Evolutionary conservation across 2,329 filamentous ascomycete genomes (phyloP).

Genomic region (Teratosphaeria zuluensis): DNA sequence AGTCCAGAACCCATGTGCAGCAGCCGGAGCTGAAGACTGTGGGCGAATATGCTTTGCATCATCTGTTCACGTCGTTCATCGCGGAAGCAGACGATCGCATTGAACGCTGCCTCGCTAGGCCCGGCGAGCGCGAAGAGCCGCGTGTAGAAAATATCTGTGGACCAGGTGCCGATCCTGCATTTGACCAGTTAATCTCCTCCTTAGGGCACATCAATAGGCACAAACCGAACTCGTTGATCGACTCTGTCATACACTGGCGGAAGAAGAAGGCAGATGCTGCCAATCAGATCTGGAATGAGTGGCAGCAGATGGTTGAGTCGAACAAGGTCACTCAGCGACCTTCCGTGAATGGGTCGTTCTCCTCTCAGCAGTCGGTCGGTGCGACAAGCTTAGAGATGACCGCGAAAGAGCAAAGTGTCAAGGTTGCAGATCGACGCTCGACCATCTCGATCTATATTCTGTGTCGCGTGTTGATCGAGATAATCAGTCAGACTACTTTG

Average conservation of each 20-base stretch:
- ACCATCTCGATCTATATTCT: conserved; percentile 94
- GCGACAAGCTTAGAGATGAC: background rate
- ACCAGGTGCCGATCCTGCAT: conserved; percentile 73
- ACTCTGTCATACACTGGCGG: conserved; percentile 96
- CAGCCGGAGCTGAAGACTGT: conserved; percentile 78
- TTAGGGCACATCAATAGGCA: conserved; percentile 89
- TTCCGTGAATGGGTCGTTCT: conserved; percentile 6
- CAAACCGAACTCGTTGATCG: conserved; percentile 89
- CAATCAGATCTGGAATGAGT: conserved; percentile 24
- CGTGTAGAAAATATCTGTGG: conserved; percentile 86
- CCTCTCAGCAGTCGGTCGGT: background rate
- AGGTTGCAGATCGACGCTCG: conserved; percentile 62
- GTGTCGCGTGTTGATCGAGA: conserved; percentile 85
- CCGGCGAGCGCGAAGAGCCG: conserved; percentile 64
- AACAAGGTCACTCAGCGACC: conserved; percentile 14
- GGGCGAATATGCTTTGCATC: conserved; percentile 94
- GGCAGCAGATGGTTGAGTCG: conserved; percentile 17
- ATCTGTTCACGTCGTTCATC: conserved; percentile 94
- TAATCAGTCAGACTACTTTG: conserved; percentile 81
- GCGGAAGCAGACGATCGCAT: conserved; percentile 95
- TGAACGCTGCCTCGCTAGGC: conserved; percentile 71
- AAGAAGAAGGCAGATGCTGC: conserved; percentile 91
- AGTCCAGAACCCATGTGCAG: conserved; percentile 35
- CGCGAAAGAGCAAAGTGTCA: conserved; percentile 21
- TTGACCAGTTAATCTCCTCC: conserved; percentile 89